phyloP scores from a whole-genome alignment of 2,329 filamentous ascomycete species.

The Aspergillus oerlinghausenensis region DNA sequence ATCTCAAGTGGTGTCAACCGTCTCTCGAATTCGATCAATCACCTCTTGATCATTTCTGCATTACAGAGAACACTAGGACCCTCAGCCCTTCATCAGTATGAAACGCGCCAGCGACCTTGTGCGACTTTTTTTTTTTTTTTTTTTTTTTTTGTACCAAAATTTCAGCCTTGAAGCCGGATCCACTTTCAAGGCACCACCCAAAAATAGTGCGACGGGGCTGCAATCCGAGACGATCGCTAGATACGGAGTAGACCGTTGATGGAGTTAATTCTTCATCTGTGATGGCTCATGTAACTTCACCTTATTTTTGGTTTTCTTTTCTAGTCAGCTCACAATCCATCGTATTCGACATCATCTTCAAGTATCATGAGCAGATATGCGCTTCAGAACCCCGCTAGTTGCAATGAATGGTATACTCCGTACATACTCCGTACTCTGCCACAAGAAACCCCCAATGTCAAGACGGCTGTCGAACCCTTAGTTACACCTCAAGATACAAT shows the following conservation, averaged over 20 bases:
- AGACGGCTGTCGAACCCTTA: neutral
- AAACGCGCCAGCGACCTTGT: neutral
- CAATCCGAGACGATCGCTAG: neutral
- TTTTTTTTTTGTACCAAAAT: neutral
- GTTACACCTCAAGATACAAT: conserved; percentile 22
- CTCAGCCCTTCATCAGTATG: neutral
- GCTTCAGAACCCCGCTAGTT: neutral
- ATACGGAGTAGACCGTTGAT: neutral
- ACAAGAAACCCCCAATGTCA: too few species aligned
- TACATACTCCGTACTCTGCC: neutral
- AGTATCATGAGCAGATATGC: neutral
- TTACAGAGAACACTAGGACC: neutral
- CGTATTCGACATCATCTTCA: too few species aligned
- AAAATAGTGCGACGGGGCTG: neutral
- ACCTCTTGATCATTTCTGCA: neutral
- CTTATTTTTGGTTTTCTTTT: too few species aligned
- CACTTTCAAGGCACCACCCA: neutral
- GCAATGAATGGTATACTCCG: neutral
- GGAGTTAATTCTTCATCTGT: neutral
- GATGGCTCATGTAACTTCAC: neutral
- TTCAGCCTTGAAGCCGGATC: neutral
- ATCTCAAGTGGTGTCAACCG: too few species aligned
- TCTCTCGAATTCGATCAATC: neutral
- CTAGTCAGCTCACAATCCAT: too few species aligned
- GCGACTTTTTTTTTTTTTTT: neutral